phyloP scores from a whole-genome alignment of 352 stramenopile genomes.

The Globisporangium uncinulatum region DNA sequence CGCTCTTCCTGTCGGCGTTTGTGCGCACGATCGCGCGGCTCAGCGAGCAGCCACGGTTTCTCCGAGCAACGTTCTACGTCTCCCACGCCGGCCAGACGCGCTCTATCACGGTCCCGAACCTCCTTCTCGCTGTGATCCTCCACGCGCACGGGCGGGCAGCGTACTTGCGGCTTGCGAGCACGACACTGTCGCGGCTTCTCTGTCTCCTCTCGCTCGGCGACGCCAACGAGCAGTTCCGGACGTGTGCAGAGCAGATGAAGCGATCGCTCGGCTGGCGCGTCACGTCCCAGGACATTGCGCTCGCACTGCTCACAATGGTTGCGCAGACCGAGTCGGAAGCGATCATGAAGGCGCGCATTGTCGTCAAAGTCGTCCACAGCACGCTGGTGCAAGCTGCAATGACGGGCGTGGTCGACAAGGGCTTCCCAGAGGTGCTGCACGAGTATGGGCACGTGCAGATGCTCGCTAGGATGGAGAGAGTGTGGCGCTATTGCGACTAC shows the following conservation, averaged over 20 bases:
- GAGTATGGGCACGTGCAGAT: slow-evolving; percentile 18
- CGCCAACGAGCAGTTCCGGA: slow-evolving; percentile 3
- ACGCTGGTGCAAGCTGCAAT: slow-evolving; percentile 20
- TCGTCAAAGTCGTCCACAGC: slow-evolving; percentile 18
- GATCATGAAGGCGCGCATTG: slow-evolving; percentile 19
- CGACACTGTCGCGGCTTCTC: slow-evolving; percentile 14
- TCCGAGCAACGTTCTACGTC: slow-evolving; percentile 19
- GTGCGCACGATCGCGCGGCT: slow-evolving; percentile 9
- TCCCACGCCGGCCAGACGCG: slow-evolving; percentile 11
- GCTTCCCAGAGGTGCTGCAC: slow-evolving; percentile 19
- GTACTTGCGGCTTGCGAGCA: slow-evolving; percentile 14
- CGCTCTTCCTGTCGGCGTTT: slow-evolving; percentile 1
- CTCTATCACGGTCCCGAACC: slow-evolving; percentile 10
- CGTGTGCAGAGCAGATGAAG: slow-evolving; percentile 10
- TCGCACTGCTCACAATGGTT: slow-evolving; percentile 15
- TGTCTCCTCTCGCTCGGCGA: slow-evolving; percentile 14
- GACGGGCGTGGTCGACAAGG: slow-evolving; percentile 25
- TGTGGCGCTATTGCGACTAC: background rate
- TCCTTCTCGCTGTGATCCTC: slow-evolving; percentile 10
- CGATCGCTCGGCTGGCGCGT: slow-evolving; percentile 12
- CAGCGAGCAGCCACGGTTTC: slow-evolving; percentile 12
- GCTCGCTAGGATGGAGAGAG: slow-evolving; percentile 11
- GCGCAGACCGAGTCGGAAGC: slow-evolving; percentile 13
- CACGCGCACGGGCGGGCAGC: background rate
- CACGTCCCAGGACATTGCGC: slow-evolving; percentile 4